phyloP scores from a whole-genome alignment of 225 moss, liverwort and hornwort species.

The Climacium dendroides region DNA sequence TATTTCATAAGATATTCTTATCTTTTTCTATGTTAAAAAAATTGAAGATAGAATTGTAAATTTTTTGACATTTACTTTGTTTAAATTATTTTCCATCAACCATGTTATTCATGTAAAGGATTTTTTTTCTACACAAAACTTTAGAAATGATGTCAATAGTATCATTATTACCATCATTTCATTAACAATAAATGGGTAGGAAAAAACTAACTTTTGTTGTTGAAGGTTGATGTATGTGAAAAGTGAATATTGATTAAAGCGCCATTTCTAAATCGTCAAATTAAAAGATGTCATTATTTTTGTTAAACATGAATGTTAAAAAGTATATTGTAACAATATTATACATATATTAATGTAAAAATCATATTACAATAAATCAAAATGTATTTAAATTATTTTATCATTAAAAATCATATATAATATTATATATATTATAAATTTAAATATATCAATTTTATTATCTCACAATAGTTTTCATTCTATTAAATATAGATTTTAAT shows the following conservation, averaged over 20 bases:
- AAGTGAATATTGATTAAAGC: not conserved
- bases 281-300: too few relatives aligned
- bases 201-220: not conserved
- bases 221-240: not conserved
- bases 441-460: not conserved
- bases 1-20: not conserved
- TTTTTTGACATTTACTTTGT: fast-evolving
- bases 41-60: not conserved
- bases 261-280: not conserved
- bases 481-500: not conserved
- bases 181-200: not conserved
- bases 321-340: not conserved
- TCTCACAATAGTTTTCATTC: too few relatives aligned
- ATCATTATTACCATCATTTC: not conserved
- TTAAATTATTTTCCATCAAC: not conserved
- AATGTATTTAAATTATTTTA: not conserved
- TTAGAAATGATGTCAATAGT: not conserved
- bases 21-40: fast-evolving
- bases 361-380: fast-evolving
- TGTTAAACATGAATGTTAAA: not conserved
- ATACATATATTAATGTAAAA: too few relatives aligned
- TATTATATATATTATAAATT: not conserved
- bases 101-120: fast-evolving
- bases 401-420: too few relatives aligned
- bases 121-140: not conserved